Conservation (phyloP, 1,139 yeast genomes). For the Saccharomyces hybrid region DNA sequence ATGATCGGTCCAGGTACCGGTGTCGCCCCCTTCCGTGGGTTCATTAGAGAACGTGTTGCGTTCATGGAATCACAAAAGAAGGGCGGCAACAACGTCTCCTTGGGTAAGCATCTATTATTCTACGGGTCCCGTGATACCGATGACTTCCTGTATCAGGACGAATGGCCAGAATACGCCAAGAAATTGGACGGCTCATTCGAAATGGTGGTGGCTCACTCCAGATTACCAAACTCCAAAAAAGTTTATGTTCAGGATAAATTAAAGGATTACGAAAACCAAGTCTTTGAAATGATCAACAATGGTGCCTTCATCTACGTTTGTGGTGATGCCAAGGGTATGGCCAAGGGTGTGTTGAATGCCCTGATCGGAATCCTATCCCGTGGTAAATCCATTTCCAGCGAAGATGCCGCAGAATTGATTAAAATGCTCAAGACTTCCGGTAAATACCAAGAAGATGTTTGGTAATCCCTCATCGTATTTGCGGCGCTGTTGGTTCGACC, state of each 20-base stretch:
- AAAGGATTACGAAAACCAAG: constrained; percentile 46
- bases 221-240: constrained; percentile 56
- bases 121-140: constrained; percentile 78
- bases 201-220: constrained; percentile 77
- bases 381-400: constrained; percentile 45
- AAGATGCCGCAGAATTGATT: constrained; percentile 68
- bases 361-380: constrained; percentile 55
- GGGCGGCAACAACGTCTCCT: constrained; percentile 34
- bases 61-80: constrained; percentile 41
- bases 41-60: constrained; percentile 71
- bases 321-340: constrained; percentile 96
- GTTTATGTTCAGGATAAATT: constrained; percentile 84
- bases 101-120: constrained; percentile 72
- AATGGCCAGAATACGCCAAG: constrained; percentile 71
- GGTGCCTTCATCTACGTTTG: constrained; percentile 93
- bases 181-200: constrained; percentile 59
- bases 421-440: constrained; percentile 78
- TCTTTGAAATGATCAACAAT: constrained; percentile 51
- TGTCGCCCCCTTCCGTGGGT: constrained; percentile 95
- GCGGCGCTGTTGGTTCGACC: neutral
- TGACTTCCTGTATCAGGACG: constrained; percentile 77
- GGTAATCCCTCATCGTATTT: constrained; percentile 42
- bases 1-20: constrained; percentile 98
- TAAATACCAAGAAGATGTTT: constrained; percentile 93
- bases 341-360: constrained; percentile 84